Conservation (phyloP, 1,284 basidiomycete genomes). For the Microstroma glucosiphilum region DNA sequence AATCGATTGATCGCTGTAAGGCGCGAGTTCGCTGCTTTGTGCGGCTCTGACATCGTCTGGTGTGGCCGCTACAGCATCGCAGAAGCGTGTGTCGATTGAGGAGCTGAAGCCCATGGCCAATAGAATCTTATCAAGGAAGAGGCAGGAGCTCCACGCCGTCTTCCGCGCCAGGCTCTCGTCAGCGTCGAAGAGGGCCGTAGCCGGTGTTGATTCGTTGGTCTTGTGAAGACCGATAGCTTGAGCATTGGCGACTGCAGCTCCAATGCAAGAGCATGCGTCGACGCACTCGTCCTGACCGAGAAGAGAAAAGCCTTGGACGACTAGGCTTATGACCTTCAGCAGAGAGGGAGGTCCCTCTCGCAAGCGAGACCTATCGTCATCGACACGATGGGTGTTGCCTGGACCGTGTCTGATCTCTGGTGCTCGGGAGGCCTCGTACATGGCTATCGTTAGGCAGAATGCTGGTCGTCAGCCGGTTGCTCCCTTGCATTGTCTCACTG, state of each 20-base stretch:
- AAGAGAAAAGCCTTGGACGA: background rate
- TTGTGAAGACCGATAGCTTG: background rate
- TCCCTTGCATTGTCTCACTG: background rate
- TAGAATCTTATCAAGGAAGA: background rate
- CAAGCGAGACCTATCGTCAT: background rate
- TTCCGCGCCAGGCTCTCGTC: background rate
- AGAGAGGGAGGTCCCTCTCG: background rate
- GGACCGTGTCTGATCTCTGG: background rate
- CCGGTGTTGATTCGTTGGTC: background rate
- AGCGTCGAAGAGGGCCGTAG: background rate
- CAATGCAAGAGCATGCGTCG: background rate
- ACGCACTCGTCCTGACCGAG: background rate
- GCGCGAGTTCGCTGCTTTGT: too few relatives aligned
- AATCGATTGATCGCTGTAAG: background rate
- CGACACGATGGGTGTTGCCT: background rate
- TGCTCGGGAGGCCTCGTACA: background rate
- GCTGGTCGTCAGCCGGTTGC: background rate
- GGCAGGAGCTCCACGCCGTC: background rate
- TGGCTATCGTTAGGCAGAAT: background rate
- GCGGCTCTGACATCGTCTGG: background rate
- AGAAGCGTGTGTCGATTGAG: conserved; percentile 1
- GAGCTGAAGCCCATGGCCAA: background rate
- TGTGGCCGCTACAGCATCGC: background rate
- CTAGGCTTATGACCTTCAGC: background rate
- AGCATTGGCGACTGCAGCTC: background rate